Evolutionary conservation across 1,139 yeast genomes (phyloP), one percentile per base, ranked within the genome.

Genomic region (Candida sp.): DNA sequence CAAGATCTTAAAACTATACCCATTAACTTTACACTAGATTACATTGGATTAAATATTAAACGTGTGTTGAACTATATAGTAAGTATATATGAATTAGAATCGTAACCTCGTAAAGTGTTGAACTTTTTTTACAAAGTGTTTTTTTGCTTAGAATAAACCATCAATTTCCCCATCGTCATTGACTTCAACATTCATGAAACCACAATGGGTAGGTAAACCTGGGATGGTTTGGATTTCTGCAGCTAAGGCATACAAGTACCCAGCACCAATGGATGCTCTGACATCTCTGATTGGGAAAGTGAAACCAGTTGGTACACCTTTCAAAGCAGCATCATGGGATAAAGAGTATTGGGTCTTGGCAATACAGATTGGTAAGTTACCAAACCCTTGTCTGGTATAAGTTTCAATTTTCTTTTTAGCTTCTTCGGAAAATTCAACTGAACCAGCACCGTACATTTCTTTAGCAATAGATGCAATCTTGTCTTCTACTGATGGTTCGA

Each of bases 161-260:
- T 89, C 96, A 56, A 93, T 91, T 60, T 91, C 95, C 47, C 97
- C 98, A 47, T 89, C 85, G 43, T 85, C 91, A 61, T 87, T 85
- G 49, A 93, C 95, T 67, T 93, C 98, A 46, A 93, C 96, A 64
- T 91, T 87, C 96, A 91, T 89, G 74, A 88, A 93, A 36, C 98
- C 98, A 68, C 96, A 85, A 61, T 88, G 93, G 22, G 98, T 93
- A 47, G 98, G 96, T 63, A 93, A 78, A 48, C 99, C 99, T 25
- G 99, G 99, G 56, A 93, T 91, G 43, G 99, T 93, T 80, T 87
- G 95, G 60, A 93, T 91, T 68, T 91, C 97, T 39, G 96, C 98
- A 11, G 98, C 98, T 57, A 93, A 79, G 5, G 98, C 98, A 61
- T 91, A 91, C 61, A 93, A 77, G 69, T 93, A 93, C 9, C 98